phyloP scores from a whole-genome alignment of 2,329 filamentous ascomycete genomes.

The Fusarium dimerum region DNA sequence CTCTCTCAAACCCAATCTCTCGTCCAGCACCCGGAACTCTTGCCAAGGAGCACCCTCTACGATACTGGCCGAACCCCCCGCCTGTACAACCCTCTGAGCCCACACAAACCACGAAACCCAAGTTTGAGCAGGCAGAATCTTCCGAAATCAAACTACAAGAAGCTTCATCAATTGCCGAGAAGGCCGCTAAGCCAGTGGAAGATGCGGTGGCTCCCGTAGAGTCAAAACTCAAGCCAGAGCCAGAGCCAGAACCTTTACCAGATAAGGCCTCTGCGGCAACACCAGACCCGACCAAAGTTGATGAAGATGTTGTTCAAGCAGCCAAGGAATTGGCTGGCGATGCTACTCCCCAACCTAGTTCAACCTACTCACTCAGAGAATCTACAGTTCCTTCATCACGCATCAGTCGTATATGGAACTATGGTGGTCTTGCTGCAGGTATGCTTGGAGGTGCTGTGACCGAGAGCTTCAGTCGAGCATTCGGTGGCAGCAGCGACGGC shows the following conservation, averaged over 20 bases:
- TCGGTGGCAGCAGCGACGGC: slow-evolving; percentile 66
- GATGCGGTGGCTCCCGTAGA: background rate
- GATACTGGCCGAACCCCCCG: slow-evolving; percentile 34
- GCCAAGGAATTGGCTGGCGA: slow-evolving; percentile 28
- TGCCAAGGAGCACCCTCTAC: slow-evolving; percentile 40
- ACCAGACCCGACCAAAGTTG: slow-evolving; percentile 10
- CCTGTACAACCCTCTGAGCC: slow-evolving; percentile 18
- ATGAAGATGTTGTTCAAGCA: slow-evolving; percentile 22
- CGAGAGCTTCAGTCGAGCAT: slow-evolving; percentile 78
- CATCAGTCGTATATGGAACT: slow-evolving; percentile 89
- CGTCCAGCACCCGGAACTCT: slow-evolving; percentile 17
- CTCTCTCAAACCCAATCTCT: slow-evolving; percentile 5
- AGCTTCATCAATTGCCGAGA: background rate
- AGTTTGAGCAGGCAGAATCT: slow-evolving; percentile 5
- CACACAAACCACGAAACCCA: background rate
- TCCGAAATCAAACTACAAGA: slow-evolving; percentile 2
- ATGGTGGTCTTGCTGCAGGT: slow-evolving; percentile 86
- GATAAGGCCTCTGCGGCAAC: slow-evolving; percentile 1
- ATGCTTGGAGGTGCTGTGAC: slow-evolving; percentile 93
- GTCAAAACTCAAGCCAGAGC: background rate
- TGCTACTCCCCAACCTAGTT: slow-evolving; percentile 12
- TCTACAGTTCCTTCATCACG: slow-evolving; percentile 89
- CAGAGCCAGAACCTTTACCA: too few relatives aligned
- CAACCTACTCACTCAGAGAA: slow-evolving; percentile 73
- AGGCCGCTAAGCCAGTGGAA: background rate